Conservation (phyloP, 106 monocot species). For the Posidonia australis region DNA sequence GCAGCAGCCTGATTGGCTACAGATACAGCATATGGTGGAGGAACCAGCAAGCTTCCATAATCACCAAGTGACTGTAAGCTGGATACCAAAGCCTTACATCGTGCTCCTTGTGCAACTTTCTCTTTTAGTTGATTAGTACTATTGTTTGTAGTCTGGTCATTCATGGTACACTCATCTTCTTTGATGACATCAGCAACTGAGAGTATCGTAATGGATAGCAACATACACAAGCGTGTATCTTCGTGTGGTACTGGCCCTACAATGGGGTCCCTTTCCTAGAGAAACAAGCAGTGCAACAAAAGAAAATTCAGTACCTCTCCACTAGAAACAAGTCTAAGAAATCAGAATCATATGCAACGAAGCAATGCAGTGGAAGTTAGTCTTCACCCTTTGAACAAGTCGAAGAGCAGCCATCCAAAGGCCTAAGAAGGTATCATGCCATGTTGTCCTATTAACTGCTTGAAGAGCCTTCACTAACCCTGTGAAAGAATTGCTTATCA, state of each 20-base stretch:
- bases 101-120: conserved; percentile 25
- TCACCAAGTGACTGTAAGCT: conserved; percentile 68
- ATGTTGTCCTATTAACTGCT: conserved; percentile 64
- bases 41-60: conserved; percentile 69
- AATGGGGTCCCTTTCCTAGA: conserved; percentile 85
- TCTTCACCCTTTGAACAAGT: conserved; percentile 77
- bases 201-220: conserved; percentile 73
- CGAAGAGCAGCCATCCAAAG: conserved; percentile 97
- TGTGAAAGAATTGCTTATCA: conserved; percentile 16
- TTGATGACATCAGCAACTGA: conserved; percentile 66
- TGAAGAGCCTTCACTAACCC: conserved; percentile 81
- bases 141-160: conserved; percentile 13
- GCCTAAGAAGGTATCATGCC: conserved; percentile 90
- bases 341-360: too few relatives aligned
- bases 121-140: conserved; percentile 27
- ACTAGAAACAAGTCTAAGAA: background rate
- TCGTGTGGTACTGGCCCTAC: conserved; percentile 92
- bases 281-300: background rate
- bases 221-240: conserved; percentile 74
- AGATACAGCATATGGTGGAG: conserved; percentile 53
- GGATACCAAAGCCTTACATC: conserved; percentile 56
- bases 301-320: background rate
- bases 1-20: conserved; percentile 90
- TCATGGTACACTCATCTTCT: conserved; percentile 45
- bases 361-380: background rate